Evolutionary conservation across 163 green algal species (phyloP).

Genomic region (Prototheca cutis): DNA sequence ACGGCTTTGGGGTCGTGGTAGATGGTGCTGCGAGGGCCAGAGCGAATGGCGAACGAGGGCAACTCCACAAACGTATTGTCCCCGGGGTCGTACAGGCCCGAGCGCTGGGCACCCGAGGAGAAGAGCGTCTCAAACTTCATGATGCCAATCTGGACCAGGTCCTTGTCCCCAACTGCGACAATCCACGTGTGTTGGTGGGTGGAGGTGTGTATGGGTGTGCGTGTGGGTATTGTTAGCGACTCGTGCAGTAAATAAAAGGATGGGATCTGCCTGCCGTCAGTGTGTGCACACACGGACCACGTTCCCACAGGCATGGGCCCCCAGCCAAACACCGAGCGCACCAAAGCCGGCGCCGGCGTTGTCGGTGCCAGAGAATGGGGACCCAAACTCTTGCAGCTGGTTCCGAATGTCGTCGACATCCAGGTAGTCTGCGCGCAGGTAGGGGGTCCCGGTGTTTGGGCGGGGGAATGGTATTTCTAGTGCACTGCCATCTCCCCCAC

Average conservation of each 20-base stretch:
- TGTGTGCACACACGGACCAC: no score
- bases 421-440: slow-evolving; percentile 27
- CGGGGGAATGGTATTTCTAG: no score
- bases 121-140: slow-evolving; percentile 60
- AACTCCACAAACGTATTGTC: slow-evolving; percentile 59
- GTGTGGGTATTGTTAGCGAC: no score
- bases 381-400: slow-evolving; percentile 17
- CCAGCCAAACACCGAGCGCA: no score
- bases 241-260: no score
- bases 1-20: slow-evolving; percentile 76
- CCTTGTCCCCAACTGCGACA: slow-evolving; percentile 68
- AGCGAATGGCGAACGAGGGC: slow-evolving; percentile 67
- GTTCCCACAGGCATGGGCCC: no score
- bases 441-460: no score
- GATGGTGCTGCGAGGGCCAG: slow-evolving; percentile 73
- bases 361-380: slow-evolving; percentile 49
- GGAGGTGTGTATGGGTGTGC: no score
- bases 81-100: slow-evolving; percentile 30
- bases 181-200: no score
- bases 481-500: not conserved
- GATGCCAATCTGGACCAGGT: slow-evolving; percentile 61
- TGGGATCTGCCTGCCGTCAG: no score
- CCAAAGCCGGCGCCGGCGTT: slow-evolving; percentile 63
- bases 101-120: slow-evolving; percentile 39
- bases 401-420: slow-evolving; percentile 19